Conservation (phyloP, 352 stramenopile genomes). For the Bremia lactucae region DNA sequence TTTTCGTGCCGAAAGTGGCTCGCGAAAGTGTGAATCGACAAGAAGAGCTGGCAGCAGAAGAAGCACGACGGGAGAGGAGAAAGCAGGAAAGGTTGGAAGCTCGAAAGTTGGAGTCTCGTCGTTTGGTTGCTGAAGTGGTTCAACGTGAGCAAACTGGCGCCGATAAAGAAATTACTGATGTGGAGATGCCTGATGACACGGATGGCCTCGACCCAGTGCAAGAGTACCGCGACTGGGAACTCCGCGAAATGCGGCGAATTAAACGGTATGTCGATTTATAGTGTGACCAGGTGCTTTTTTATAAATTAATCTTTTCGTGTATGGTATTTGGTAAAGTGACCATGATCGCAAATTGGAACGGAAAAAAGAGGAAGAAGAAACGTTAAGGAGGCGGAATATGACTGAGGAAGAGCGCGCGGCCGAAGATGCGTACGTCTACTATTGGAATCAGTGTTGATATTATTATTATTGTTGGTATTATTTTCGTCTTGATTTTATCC, state of each 20-base stretch:
- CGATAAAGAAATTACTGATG: slow-evolving; percentile 49
- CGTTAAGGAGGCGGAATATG: slow-evolving; percentile 82
- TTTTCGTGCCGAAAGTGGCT: slow-evolving; percentile 87
- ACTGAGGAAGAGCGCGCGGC: slow-evolving; percentile 91
- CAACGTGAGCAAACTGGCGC: slow-evolving; percentile 46
- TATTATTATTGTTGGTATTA: not conserved
- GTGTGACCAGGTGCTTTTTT: not conserved
- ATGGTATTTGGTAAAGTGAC: slow-evolving; percentile 34
- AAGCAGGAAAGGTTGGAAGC: slow-evolving; percentile 50
- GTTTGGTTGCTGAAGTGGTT: slow-evolving; percentile 68
- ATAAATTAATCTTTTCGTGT: slow-evolving; percentile 2
- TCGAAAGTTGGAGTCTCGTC: slow-evolving; percentile 60
- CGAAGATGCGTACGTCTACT: slow-evolving; percentile 80
- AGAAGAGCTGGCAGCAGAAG: slow-evolving; percentile 69
- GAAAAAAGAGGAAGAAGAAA: slow-evolving; percentile 83
- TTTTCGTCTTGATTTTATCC: not conserved
- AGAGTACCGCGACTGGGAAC: slow-evolving; percentile 89
- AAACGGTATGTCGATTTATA: slow-evolving; percentile 47
- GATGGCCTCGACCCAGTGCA: slow-evolving; percentile 82
- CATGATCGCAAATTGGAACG: slow-evolving; percentile 68
- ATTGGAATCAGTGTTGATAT: not conserved
- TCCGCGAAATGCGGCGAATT: slow-evolving; percentile 89
- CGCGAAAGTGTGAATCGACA: slow-evolving; percentile 75
- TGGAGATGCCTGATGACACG: slow-evolving; percentile 85
- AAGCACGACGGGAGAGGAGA: slow-evolving; percentile 40